Conservation (phyloP, 2,329 filamentous ascomycete genomes). For the Orbilia blumenaviensis region DNA sequence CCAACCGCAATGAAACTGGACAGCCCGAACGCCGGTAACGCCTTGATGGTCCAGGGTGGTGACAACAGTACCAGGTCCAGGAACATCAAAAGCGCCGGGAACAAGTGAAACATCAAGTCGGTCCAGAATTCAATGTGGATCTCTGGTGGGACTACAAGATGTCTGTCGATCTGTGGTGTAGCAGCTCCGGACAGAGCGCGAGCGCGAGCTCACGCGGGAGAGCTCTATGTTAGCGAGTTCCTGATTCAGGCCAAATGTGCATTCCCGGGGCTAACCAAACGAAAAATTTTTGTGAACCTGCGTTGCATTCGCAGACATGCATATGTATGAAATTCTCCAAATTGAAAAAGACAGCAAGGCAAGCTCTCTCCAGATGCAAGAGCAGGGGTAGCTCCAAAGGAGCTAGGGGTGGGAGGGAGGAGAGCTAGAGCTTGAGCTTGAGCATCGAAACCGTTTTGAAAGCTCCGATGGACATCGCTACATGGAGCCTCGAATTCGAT, state of each 20-base stretch:
- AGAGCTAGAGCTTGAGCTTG: background rate
- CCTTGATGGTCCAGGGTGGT: slow-evolving; percentile 75
- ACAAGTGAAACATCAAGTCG: slow-evolving; percentile 73
- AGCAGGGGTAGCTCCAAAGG: slow-evolving; percentile 12
- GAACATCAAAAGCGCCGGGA: slow-evolving; percentile 72
- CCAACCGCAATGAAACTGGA: slow-evolving; percentile 70
- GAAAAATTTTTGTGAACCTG: slow-evolving; percentile 5
- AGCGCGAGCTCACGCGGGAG: slow-evolving; percentile 28
- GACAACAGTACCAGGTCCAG: slow-evolving; percentile 74
- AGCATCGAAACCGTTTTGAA: background rate
- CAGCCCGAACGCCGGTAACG: slow-evolving; percentile 69
- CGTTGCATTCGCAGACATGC: slow-evolving; percentile 29
- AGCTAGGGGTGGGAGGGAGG: background rate
- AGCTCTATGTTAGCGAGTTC: slow-evolving; percentile 51
- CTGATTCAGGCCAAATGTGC: background rate
- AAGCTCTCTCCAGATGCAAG: slow-evolving; percentile 11
- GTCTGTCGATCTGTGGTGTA: slow-evolving; percentile 54
- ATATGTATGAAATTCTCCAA: slow-evolving; percentile 30
- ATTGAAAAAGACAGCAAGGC: background rate
- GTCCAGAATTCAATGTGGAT: slow-evolving; percentile 53
- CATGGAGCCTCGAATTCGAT: background rate
- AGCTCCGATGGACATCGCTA: slow-evolving; percentile 29
- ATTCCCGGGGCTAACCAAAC: no score
- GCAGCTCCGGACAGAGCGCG: background rate
- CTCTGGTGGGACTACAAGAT: slow-evolving; percentile 54